phyloP scores from a whole-genome alignment of 441 rosid species.

The Adansonia grandidieri region DNA sequence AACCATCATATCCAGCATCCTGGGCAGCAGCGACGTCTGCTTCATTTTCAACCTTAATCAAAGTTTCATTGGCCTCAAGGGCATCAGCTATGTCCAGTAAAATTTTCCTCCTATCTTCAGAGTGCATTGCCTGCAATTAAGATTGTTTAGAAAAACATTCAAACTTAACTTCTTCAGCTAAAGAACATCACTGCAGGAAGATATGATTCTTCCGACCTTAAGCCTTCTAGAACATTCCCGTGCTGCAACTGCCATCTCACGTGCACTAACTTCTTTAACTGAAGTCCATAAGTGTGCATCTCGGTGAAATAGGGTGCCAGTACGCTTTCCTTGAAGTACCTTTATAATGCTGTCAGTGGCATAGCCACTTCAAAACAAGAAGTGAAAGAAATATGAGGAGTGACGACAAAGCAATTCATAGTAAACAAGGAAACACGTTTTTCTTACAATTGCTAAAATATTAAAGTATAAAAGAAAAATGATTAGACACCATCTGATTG shows the following conservation, averaged over 20 bases:
- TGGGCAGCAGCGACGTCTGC: slow-evolving; percentile 52
- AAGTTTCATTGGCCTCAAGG: slow-evolving; percentile 43
- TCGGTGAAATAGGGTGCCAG: slow-evolving; percentile 49
- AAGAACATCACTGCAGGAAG: slow-evolving; percentile 1
- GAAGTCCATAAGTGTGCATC: slow-evolving; percentile 46
- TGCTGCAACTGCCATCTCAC: slow-evolving; percentile 53
- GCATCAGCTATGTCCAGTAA: slow-evolving; percentile 51
- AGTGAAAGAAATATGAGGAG: slow-evolving; percentile 32
- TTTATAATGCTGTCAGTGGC: slow-evolving; percentile 39
- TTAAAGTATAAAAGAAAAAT: background rate
- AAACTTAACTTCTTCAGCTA: slow-evolving; percentile 3
- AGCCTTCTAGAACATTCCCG: slow-evolving; percentile 49
- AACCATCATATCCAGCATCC: slow-evolving; percentile 47
- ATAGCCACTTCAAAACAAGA: slow-evolving; percentile 40
- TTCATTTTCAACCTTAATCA: slow-evolving; percentile 48
- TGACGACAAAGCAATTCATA: slow-evolving; percentile 2
- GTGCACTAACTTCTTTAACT: slow-evolving; percentile 37
- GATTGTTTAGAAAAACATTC: slow-evolving; percentile 17
- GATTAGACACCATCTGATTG: background rate
- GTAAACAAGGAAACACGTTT: background rate
- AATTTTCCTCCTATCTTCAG: slow-evolving; percentile 46
- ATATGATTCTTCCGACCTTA: slow-evolving; percentile 37
- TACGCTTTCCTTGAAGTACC: slow-evolving; percentile 44
- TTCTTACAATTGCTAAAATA: slow-evolving; percentile 8
- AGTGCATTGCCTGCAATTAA: slow-evolving; percentile 39